Evolutionary conservation across 139 green algal genomes (phyloP).

Genomic region (Pseudopediastrum boryanum): DNA sequence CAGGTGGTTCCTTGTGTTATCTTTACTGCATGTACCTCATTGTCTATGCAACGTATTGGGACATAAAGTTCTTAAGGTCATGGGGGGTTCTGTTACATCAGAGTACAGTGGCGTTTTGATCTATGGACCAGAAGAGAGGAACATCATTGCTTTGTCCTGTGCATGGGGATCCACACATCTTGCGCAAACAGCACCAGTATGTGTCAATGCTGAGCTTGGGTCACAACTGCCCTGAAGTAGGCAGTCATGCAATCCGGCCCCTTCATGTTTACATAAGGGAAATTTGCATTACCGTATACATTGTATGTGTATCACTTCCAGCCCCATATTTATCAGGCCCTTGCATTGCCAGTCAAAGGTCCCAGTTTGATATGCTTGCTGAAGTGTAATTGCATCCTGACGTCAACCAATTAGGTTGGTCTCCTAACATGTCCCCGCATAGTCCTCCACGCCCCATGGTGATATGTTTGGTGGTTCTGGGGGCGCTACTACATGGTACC

Average conservation of each 20-base stretch:
- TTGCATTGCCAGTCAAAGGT: too few relatives aligned
- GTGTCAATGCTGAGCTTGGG: too few relatives aligned
- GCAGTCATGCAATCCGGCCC: too few relatives aligned
- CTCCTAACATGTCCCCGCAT: not conserved
- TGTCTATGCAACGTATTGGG: too few relatives aligned
- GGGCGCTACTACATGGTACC: not conserved
- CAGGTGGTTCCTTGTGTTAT: not conserved
- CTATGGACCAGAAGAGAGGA: not conserved
- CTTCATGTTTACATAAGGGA: too few relatives aligned
- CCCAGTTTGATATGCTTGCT: too few relatives aligned
- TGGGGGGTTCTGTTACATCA: not conserved
- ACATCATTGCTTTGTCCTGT: not conserved
- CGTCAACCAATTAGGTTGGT: not conserved
- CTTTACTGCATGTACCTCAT: not conserved
- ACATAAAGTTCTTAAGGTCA: not conserved
- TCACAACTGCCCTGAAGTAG: too few relatives aligned
- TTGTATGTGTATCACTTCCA: too few relatives aligned
- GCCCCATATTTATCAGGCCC: too few relatives aligned
- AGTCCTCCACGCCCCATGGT: not conserved
- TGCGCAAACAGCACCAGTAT: not conserved
- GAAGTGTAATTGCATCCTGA: too few relatives aligned
- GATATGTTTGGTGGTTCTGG: not conserved
- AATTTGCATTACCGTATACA: too few relatives aligned
- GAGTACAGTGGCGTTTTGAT: not conserved
- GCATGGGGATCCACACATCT: not conserved